These are phyloP conservation scores for Silene noctiflora DNA, from an alignment of 179 eudicot species.

Conservation along the genomic window DNA sequence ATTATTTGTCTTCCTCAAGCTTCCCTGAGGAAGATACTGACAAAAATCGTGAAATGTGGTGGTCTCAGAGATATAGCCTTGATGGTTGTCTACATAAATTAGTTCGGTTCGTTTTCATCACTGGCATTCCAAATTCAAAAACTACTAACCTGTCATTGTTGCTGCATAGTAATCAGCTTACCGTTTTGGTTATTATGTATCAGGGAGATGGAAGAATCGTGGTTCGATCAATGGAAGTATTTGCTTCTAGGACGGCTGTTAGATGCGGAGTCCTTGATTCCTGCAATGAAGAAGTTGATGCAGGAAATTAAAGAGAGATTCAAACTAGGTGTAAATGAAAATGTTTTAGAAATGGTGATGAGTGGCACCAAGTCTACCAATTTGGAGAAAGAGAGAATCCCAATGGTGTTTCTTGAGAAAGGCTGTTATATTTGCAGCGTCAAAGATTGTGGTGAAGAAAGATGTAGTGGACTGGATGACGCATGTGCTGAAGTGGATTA, in stretches of 20 bases:
- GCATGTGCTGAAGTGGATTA: constrained; percentile 33
- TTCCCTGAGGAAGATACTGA: constrained; percentile 51
- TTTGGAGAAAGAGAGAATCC: constrained; percentile 38
- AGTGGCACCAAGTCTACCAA: constrained; percentile 42
- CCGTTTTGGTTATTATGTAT: neutral
- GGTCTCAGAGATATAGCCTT: constrained; percentile 64
- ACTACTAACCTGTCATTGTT: neutral
- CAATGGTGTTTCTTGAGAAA: constrained; percentile 50
- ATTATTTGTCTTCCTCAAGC: constrained; percentile 56
- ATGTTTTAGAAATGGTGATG: constrained; percentile 44
- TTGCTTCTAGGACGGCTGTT: constrained; percentile 68
- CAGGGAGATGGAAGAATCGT: constrained; percentile 76
- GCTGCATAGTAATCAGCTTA: neutral
- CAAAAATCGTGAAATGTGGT: constrained; percentile 59
- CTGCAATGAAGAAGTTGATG: constrained; percentile 39
- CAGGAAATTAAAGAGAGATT: constrained; percentile 37
- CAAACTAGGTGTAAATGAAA: constrained; percentile 35
- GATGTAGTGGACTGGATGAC: constrained; percentile 18
- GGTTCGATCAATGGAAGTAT: constrained; percentile 83
- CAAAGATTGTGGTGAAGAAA: constrained; percentile 26
- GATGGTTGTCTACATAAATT: constrained; percentile 60
- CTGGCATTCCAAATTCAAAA: constrained; percentile 1
- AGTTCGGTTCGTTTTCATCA: constrained; percentile 44
- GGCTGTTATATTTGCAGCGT: constrained; percentile 54
- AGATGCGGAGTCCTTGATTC: constrained; percentile 39